phyloP scores from a whole-genome alignment of 345 rosid genomes.

The Eucalyptus erythrocorys region DNA sequence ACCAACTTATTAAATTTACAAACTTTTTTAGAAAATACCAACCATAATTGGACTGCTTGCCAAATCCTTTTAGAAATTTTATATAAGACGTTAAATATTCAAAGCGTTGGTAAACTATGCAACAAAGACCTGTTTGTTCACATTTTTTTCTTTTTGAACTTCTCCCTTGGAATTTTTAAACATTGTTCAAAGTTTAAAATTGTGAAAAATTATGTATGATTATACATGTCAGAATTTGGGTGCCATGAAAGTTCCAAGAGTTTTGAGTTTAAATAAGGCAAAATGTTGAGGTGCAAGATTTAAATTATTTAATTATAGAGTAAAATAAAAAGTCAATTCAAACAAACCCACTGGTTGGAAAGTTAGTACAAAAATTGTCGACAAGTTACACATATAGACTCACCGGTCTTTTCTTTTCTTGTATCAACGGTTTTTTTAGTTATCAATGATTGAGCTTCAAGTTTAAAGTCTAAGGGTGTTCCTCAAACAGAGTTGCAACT shows the following conservation, averaged over 20 bases:
- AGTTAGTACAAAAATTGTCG: neutral
- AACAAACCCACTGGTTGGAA: neutral
- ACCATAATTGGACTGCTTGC: too few relatives aligned
- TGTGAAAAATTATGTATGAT: neutral
- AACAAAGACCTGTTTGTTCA: neutral
- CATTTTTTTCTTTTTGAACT: neutral
- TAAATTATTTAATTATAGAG: neutral
- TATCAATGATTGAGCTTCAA: neutral
- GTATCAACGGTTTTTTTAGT: neutral
- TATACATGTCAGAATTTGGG: neutral
- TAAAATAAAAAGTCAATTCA: neutral
- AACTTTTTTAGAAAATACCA: too few relatives aligned
- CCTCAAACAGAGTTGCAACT: neutral
- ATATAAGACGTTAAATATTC: neutral
- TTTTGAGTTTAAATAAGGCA: neutral
- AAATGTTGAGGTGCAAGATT: neutral
- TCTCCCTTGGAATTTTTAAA: neutral
- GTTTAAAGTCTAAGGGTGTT: neutral
- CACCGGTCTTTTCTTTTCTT: neutral
- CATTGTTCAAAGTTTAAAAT: neutral
- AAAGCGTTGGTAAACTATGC: neutral
- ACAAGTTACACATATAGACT: neutral
- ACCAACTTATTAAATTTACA: too few relatives aligned
- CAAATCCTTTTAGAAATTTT: neutral
- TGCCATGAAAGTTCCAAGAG: neutral